Base-by-base conservation (phyloP, 1,139 yeast species). In the Candida smagusa region DNA sequence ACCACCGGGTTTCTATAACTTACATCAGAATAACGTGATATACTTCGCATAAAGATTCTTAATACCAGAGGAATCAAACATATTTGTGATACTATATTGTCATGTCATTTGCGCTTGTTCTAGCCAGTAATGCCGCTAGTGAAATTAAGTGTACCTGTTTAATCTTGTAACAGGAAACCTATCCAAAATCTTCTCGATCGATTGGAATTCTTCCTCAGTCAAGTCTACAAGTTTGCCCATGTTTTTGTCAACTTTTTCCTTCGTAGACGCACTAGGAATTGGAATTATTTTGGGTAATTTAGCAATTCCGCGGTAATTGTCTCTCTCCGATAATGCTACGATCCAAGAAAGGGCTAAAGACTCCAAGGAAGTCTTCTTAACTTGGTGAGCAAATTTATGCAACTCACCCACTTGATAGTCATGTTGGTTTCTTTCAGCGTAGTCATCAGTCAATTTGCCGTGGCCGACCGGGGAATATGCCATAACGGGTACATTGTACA, bases 381-480 rank as follows among this genome's bases (percentile, higher is more conserved):
- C 53, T 13, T 63, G 52, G 22, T 85, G 81, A 28, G 34, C 19
- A 16, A 16, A 16, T 16, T 16, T 16, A 16, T 16, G 19, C 19
- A 16, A 16, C 19, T 16, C 19, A 5, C 19, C 5, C 19, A 16
- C 19, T 16, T 16, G 19, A 16, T 16, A 16, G 5, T 16, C 19
- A 16, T 16, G 19, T 16, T 16, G 19, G 19, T 16, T 16, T 16
- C 19, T 16, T 16, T 63, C 74, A 41, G 78, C 72, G 11, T 65
- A 52, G 35, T 46, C 46, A 40, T 92, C 94, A 6, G 94, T 81
- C 42, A 88, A 70, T 40, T 80, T 61, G 1, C 96, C 96, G 51
- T 85, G 71, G 11, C 88, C 81, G 43, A 88, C 67, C 30, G 96
- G 96, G 22, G 95, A 83, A 61, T 88, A 87, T 22, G 90, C 87